phyloP scores from a whole-genome alignment of 2,329 filamentous ascomycete species.

The Atkinsonella hypoxylon region DNA sequence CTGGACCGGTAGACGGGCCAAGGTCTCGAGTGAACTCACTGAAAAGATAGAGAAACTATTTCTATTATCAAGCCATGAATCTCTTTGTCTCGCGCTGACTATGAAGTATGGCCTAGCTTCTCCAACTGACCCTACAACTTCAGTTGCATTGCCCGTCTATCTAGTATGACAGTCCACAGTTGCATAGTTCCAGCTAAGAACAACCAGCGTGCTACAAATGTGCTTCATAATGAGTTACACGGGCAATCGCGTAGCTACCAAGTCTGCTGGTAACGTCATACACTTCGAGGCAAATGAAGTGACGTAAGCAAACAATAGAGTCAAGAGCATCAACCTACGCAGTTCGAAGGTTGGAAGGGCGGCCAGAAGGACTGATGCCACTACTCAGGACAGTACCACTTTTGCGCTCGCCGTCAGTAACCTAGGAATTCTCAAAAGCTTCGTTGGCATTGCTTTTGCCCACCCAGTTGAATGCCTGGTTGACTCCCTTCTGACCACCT shows the following conservation, averaged over 20 bases:
- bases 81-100: too few relatives aligned
- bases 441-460: neutral
- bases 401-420: neutral
- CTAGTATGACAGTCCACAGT: neutral
- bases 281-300: neutral
- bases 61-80: too few relatives aligned
- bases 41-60: too few relatives aligned
- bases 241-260: too few relatives aligned
- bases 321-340: neutral
- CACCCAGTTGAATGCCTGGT: neutral
- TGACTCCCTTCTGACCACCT: neutral
- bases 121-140: too few relatives aligned
- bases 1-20: too few relatives aligned
- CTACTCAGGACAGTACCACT: too few relatives aligned
- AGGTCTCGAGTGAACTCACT: too few relatives aligned
- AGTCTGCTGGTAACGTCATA: too few relatives aligned
- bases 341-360: neutral
- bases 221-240: neutral
- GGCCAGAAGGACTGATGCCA: too few relatives aligned
- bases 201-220: neutral
- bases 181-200: neutral
- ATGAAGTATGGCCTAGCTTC: too few relatives aligned
- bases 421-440: too few relatives aligned
- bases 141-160: neutral
- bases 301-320: neutral